These are phyloP conservation scores for Clarireedia monteithiana DNA, from an alignment of 2,329 filamentous ascomycete genomes.

Conservation along the genomic window DNA sequence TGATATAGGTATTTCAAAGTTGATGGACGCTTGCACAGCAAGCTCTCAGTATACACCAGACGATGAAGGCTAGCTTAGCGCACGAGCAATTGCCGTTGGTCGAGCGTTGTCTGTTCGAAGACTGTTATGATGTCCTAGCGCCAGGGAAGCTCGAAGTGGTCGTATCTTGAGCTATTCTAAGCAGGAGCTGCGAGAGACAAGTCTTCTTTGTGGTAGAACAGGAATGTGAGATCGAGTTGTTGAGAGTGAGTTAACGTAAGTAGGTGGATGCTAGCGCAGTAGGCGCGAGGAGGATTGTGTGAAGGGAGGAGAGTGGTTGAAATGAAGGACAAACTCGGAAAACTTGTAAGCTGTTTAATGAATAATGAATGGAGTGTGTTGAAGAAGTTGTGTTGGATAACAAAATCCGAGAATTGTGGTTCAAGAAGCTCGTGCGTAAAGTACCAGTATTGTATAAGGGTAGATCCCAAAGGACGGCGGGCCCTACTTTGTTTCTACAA, in stretches of 20 bases:
- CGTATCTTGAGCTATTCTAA: not conserved
- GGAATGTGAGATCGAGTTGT: not conserved
- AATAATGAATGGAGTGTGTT: not conserved
- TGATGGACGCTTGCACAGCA: conserved; percentile 25
- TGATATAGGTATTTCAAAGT: conserved; percentile 7
- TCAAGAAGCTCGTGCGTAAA: conserved; percentile 8
- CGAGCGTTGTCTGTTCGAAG: not conserved
- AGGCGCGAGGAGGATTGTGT: not conserved
- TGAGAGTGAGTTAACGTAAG: not conserved
- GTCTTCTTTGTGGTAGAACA: not conserved
- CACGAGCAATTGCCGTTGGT: not conserved
- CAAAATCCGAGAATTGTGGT: not conserved
- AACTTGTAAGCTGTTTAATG: not conserved
- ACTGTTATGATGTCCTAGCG: not conserved
- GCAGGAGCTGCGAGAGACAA: not conserved
- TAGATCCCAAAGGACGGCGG: too few species aligned
- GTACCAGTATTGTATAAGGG: too few species aligned
- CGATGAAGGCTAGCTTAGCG: conserved; percentile 2
- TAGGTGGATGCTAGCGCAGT: not conserved
- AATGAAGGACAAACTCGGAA: not conserved
- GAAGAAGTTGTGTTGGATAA: not conserved
- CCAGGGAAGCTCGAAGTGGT: not conserved
- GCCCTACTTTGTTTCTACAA: too few species aligned
- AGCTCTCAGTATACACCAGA: conserved; percentile 16
- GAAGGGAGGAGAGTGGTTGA: not conserved